Conservation (phyloP, 495 filamentous ascomycete species). For the Xylaria intraflava region DNA sequence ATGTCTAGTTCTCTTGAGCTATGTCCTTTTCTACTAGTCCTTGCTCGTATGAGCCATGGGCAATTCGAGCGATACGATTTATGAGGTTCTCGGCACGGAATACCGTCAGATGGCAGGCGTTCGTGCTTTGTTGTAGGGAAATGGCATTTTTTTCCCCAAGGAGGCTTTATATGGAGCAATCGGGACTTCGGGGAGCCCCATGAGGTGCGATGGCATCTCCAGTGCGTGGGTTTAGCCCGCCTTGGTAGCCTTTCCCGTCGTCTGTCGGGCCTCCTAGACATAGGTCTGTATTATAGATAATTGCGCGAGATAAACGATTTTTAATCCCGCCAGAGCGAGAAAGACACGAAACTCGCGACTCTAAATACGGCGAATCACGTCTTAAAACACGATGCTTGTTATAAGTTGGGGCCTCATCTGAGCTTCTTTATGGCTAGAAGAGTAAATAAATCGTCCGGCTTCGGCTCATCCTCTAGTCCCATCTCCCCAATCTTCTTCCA, state of each 20-base stretch:
- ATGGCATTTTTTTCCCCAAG: not conserved
- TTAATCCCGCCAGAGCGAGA: not conserved
- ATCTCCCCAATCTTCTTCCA: conserved; percentile 76
- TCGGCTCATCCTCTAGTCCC: conserved; percentile 46
- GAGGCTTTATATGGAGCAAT: not conserved
- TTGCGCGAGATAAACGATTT: not conserved
- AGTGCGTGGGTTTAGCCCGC: not conserved
- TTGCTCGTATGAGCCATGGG: not conserved
- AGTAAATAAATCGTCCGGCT: conserved; percentile 30
- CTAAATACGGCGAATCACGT: conserved; percentile 4
- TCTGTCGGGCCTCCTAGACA: not conserved
- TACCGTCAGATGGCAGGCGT: conserved; percentile 4
- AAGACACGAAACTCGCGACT: not conserved
- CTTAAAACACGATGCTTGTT: not conserved
- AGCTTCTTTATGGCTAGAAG: conserved; percentile 28
- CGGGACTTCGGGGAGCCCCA: not conserved
- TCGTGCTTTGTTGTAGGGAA: conserved; percentile 8
- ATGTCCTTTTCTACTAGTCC: conserved; percentile 2
- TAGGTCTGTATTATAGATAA: conserved; percentile 1
- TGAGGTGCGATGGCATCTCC: conserved; percentile 4
- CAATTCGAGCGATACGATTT: not conserved
- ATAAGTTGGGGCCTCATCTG: conserved; percentile 2
- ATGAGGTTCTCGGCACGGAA: conserved; percentile 5
- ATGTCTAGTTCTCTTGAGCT: conserved; percentile 14
- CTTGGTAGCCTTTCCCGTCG: not conserved